A percentile compares a stretch with the other conserved stretches of the same genome.
phyloP scores from a whole-genome alignment of 768 basidiomycete species.

The Suillus brevipes region DNA sequence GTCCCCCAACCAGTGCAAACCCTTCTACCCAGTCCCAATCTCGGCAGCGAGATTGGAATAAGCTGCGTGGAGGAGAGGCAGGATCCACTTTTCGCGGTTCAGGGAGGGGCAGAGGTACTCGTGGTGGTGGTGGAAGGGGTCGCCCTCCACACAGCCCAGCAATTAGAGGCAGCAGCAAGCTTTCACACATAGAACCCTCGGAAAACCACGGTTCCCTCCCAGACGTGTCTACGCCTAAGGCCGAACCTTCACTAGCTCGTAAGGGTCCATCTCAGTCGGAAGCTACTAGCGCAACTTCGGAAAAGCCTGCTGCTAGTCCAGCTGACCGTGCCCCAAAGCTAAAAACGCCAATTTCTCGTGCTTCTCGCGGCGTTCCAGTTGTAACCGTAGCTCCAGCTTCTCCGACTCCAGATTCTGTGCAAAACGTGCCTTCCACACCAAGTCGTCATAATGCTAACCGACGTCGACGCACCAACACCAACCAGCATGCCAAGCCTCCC shows the following conservation, averaged over 20 bases:
- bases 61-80: slow-evolving; percentile 40
- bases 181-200: slow-evolving; percentile 21
- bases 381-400: slow-evolving; percentile 23
- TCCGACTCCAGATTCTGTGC: slow-evolving; percentile 20
- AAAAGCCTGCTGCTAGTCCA: slow-evolving; percentile 22
- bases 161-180: slow-evolving; percentile 24
- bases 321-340: slow-evolving; percentile 23
- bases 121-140: slow-evolving; percentile 34
- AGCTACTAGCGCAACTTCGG: slow-evolving; percentile 22
- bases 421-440: slow-evolving; percentile 32
- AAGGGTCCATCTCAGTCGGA: slow-evolving; percentile 21
- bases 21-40: slow-evolving; percentile 31
- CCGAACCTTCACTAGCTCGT: slow-evolving; percentile 13
- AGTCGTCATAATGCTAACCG: slow-evolving; percentile 47
- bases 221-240: slow-evolving; percentile 15
- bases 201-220: slow-evolving; percentile 22
- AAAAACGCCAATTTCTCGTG: slow-evolving; percentile 25
- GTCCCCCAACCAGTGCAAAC: slow-evolving; percentile 27
- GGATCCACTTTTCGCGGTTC: slow-evolving; percentile 50
- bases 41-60: slow-evolving; percentile 44
- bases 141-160: slow-evolving; percentile 25
- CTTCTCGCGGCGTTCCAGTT: slow-evolving; percentile 21
- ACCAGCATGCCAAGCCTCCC: slow-evolving; percentile 35
- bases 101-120: slow-evolving; percentile 38
- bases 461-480: slow-evolving; percentile 49